Base-by-base conservation (phyloP, 2,329 filamentous ascomycete genomes). In the Hypoxylon sp. region DNA sequence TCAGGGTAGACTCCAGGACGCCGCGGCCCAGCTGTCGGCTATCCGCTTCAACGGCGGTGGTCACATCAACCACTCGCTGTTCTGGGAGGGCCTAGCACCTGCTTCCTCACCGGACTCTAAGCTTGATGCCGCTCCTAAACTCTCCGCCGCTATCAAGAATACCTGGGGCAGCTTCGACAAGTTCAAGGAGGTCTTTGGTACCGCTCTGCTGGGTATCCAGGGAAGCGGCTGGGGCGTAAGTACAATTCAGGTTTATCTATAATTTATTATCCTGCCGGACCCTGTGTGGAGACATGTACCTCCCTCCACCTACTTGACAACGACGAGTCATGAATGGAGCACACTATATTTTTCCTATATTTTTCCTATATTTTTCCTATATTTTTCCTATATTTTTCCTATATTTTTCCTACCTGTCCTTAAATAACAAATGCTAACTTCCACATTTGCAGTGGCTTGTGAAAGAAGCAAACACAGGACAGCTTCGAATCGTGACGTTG, bases 31-130 rank as follows among this genome's bases (percentile, higher is more conserved):
- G 72, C 87, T 93, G 61, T 82, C 86, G 17, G 87, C 87, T 68
- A 89, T 97, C 82, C 92, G 91, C 75, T 97, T 97, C 86, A 93
- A 97, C 79, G 94, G 91, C 52, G 94, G 94, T 46, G 94, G 94
- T 5, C 94, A 97, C 84, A 91, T 97, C 81, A 98, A 98, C 83
- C 94, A 97, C 84, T 90, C 89, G 0, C 88, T 97, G 36, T 97
- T 97, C 85, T 98, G 94, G 94, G 89, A 92, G 81, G 94, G 93
- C 79, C 86, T 97, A 17, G 81, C 87, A 0, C 91, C 92, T 0
- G 80, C 88, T 0, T 83, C 81, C 17, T 89, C 86, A 2, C 70
- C 84, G 0, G 87, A 90, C 6, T 85, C 91, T 1, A 82, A 87
- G 50, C 79, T 86, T 2, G 81, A 84, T 3, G 79, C 82, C 1